A percentile compares a stretch with the other conserved stretches of the same genome.
Conservation (phyloP, 257 asterid species). For the Rhazya stricta region DNA sequence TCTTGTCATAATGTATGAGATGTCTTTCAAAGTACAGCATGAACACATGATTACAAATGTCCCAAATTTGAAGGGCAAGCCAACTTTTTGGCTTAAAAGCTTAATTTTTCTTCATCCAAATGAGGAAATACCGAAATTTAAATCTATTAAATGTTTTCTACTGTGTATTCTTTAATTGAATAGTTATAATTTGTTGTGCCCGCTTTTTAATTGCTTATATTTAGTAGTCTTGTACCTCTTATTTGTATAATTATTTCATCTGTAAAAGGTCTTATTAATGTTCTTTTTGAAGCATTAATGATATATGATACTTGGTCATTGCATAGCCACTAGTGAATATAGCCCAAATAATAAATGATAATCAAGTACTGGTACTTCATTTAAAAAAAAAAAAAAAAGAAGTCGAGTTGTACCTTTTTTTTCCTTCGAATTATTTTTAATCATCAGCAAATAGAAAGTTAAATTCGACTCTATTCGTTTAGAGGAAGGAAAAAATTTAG, state of each 20-base stretch:
- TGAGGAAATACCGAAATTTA: not conserved
- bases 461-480: too few relatives aligned
- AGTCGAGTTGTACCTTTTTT: too few relatives aligned
- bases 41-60: not conserved
- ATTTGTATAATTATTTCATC: not conserved
- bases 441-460: too few relatives aligned
- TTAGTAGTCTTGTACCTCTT: not conserved
- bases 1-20: not conserved
- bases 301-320: conserved; percentile 2
- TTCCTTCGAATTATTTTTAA: not conserved
- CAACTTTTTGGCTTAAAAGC: not conserved
- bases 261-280: not conserved
- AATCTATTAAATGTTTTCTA: not conserved
- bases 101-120: not conserved
- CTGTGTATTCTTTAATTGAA: not conserved
- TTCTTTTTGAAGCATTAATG: not conserved
- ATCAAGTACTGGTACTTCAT: not conserved
- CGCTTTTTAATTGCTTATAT: not conserved
- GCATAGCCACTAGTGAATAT: not conserved
- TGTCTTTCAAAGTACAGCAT: not conserved
- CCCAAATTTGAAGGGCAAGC: not conserved
- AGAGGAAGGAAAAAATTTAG: too few relatives aligned
- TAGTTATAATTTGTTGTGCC: not conserved
- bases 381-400: too few relatives aligned
- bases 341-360: not conserved